A percentile compares a stretch with the other conserved stretches of the same genome.
Evolutionary conservation across 331 rosid species (phyloP).

Genomic region (Phaseolus coccineus): DNA sequence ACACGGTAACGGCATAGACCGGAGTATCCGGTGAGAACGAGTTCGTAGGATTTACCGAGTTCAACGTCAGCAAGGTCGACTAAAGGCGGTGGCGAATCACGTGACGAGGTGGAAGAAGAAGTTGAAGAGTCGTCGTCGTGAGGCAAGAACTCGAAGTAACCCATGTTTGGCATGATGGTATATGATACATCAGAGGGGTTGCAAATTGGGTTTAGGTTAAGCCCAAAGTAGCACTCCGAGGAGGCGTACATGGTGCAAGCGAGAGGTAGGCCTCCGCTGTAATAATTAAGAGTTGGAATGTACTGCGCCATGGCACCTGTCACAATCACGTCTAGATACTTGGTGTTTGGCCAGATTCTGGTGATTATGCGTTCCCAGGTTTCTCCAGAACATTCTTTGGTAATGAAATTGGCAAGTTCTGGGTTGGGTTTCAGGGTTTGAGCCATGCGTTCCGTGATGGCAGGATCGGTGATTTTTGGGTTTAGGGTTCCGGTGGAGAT

Average conservation of each 20-base stretch:
- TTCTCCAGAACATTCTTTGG: conserved; percentile 51
- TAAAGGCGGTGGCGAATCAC: conserved; percentile 54
- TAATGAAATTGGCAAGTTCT: conserved; percentile 58
- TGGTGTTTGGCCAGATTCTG: conserved; percentile 83
- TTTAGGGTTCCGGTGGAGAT: conserved; percentile 67
- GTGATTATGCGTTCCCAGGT: conserved; percentile 71
- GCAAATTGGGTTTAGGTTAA: conserved; percentile 71
- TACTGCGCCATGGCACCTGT: conserved; percentile 97
- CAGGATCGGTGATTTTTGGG: conserved; percentile 67
- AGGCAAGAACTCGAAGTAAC: conserved; percentile 82
- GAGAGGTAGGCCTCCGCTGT: conserved; percentile 69
- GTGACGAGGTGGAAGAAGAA: conserved; percentile 30
- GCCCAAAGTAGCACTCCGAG: conserved; percentile 89
- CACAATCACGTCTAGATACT: conserved; percentile 76
- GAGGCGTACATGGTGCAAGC: conserved; percentile 89
- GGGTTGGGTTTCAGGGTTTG: conserved; percentile 55
- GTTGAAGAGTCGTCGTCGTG: conserved; percentile 44
- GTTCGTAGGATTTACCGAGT: conserved; percentile 73
- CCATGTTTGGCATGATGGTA: conserved; percentile 91
- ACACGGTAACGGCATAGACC: conserved; percentile 85
- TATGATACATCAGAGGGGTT: conserved; percentile 71
- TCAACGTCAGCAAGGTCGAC: conserved; percentile 67
- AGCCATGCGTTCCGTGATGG: conserved; percentile 51
- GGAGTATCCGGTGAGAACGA: conserved; percentile 66
- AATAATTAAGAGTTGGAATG: conserved; percentile 71